Conservation (phyloP, 1,284 basidiomycete species). For the Lignosus rhinocerotis region DNA sequence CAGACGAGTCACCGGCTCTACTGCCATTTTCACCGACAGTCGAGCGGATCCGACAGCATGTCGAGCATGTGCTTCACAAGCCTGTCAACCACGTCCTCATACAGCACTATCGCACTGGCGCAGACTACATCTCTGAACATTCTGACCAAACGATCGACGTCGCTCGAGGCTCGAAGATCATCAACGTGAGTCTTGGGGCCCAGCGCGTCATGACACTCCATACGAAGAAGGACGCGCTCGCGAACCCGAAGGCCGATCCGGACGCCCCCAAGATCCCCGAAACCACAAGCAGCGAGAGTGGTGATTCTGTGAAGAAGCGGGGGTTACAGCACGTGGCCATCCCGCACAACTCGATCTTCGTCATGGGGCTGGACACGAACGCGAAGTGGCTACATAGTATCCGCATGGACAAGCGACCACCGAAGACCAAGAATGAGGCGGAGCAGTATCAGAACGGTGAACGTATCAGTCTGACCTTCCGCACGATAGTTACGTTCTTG, state of each 20-base stretch:
- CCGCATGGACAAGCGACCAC: constrained; percentile 66
- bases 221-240: constrained; percentile 52
- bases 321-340: constrained; percentile 62
- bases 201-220: constrained; percentile 70
- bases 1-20: constrained; percentile 70
- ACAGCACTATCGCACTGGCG: constrained; percentile 72
- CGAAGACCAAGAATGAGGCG: constrained; percentile 46
- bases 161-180: constrained; percentile 65
- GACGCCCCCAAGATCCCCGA: neutral
- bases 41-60: constrained; percentile 56
- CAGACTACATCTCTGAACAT: constrained; percentile 80
- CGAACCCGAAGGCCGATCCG: constrained; percentile 5
- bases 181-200: constrained; percentile 76
- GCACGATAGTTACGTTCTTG: constrained; percentile 74
- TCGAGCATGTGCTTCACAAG: constrained; percentile 53
- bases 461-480: constrained; percentile 76
- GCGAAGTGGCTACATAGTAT: constrained; percentile 70
- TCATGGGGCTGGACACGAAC: constrained; percentile 72
- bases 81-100: constrained; percentile 79
- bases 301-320: constrained; percentile 28
- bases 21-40: constrained; percentile 67
- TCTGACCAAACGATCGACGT: constrained; percentile 82
- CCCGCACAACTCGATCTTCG: constrained; percentile 77
- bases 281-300: neutral
- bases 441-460: constrained; percentile 58